Evolutionary conservation across 192 early-diverging fungal genomes (phyloP), one percentile per base, ranked within the genome.

Genomic region (Phycomyces nitens): DNA sequence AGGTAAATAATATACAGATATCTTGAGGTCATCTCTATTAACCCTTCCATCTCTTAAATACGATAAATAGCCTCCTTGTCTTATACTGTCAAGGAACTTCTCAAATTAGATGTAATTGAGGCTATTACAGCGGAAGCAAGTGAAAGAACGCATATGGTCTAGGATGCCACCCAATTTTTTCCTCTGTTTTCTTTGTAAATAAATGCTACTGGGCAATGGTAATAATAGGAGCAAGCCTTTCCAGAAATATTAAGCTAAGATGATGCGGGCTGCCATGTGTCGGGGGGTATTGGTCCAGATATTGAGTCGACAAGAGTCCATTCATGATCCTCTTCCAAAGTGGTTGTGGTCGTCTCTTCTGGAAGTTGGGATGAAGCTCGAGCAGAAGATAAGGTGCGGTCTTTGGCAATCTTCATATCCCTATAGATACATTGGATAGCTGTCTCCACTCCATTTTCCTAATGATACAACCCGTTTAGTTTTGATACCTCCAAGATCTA

Each of bases 381-480:
- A 24, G 60, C 54, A 39, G 71, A 73, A 27, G 71, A 73, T 7
- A 66, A 15, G 3, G 72, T 74, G n/a, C 79, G 53, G 14, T 74
- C 60, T 47, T 69, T 77, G 10, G 85, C 82, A 39, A 78, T 60
- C 7, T 73, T 76, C 41, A 89, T 66, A 68, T 89, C 84, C 44
- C 84, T 75, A 58, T 88, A 89, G 20, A 89, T 75, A 70, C 68
- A 75, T 29, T 86, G 66, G 10, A 87, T 78, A 1, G 88, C 89
- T 9, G 66, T 76, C 4, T 57, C 68, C 2, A 84, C 78, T 41
- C 89, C 89, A 59, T 84, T 72, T 64, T 90, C 89, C 51, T 55
- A 50, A 0, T 24, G 42, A 21, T 12, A 21, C 11, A 54, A n/a
- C n/a, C 2, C 23, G 16, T 53, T 26, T 9, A 51, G 5, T 59